Evolutionary conservation across 176 grass and related monocot genomes (phyloP).

Genomic region (Canna indica): DNA sequence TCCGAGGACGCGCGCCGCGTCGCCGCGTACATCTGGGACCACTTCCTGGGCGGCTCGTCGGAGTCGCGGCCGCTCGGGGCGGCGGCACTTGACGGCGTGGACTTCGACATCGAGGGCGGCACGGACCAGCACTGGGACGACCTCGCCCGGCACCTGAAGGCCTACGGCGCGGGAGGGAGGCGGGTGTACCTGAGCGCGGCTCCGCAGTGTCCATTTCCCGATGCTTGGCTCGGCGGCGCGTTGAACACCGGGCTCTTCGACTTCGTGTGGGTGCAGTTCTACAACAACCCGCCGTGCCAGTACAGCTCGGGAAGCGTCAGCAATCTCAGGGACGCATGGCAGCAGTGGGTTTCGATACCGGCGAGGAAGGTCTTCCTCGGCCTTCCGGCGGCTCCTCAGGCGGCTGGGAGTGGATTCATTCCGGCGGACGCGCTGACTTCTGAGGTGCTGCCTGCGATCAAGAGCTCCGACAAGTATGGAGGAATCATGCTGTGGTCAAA

Average conservation of each 20-base stretch:
- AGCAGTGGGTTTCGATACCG: conserved; percentile 35
- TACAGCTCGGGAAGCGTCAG: conserved; percentile 14
- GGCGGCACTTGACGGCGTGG: conserved; percentile 58
- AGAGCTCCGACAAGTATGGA: conserved; percentile 47
- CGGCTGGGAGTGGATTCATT: conserved; percentile 59
- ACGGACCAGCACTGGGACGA: conserved; percentile 50
- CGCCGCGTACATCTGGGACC: conserved; percentile 51
- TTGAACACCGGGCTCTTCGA: conserved; percentile 28
- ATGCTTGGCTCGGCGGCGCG: conserved; percentile 45
- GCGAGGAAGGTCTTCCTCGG: conserved; percentile 41
- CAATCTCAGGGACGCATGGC: conserved; percentile 35
- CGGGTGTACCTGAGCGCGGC: conserved; percentile 40
- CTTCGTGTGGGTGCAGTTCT: conserved; percentile 23
- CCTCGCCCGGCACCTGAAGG: conserved; percentile 40
- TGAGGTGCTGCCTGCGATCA: conserved; percentile 40
- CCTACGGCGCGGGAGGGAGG: background rate
- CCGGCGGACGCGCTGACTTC: conserved; percentile 21
- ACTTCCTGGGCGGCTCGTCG: conserved; percentile 54
- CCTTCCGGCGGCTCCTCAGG: conserved; percentile 43
- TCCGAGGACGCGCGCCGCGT: conserved; percentile 32
- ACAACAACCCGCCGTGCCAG: conserved; percentile 22
- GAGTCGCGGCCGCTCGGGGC: conserved; percentile 34
- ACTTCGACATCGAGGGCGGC: conserved; percentile 78
- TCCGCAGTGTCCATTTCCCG: conserved; percentile 71
- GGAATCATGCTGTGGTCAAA: conserved; percentile 76